These are phyloP conservation scores for Mycena haematopus DNA, from an alignment of 768 basidiomycete genomes.

Conservation along the genomic window DNA sequence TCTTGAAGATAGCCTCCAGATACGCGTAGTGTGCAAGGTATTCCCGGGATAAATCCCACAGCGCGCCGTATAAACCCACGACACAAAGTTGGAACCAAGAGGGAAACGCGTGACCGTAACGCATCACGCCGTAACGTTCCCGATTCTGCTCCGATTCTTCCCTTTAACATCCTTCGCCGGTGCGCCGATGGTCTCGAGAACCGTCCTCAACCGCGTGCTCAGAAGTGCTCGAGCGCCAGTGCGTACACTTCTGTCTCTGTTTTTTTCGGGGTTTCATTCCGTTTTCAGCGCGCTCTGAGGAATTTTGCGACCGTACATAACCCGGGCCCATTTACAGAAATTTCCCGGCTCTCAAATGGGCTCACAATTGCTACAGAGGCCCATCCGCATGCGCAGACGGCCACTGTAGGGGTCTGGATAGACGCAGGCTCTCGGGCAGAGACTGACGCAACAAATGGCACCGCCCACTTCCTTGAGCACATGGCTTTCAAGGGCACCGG, in stretches of 20 bases:
- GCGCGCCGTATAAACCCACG: too few species aligned
- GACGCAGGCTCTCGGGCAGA: conserved; percentile 98
- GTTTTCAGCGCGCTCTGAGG: conserved; percentile 59
- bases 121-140: not conserved
- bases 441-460: conserved; percentile 93
- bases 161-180: conserved; percentile 11
- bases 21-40: not conserved
- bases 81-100: not conserved
- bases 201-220: conserved; percentile 38
- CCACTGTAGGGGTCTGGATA: conserved; percentile 99
- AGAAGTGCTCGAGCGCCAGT: conserved; percentile 45
- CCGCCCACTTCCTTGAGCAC: conserved; percentile 98
- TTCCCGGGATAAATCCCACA: not conserved
- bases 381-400: conserved; percentile 90
- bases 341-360: conserved; percentile 93
- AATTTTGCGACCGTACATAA: conserved; percentile 78
- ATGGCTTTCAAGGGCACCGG: conserved; percentile 98
- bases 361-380: conserved; percentile 94
- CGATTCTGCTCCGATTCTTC: conserved; percentile 12
- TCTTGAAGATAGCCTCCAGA: not conserved
- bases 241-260: conserved; percentile 17
- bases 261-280: not conserved
- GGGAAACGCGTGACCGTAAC: conserved; percentile 4
- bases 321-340: conserved; percentile 81
- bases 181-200: conserved; percentile 40